A percentile compares a stretch with the other conserved stretches of the same genome.
These are phyloP conservation scores for Fusarium beomiforme DNA, from an alignment of 2,329 filamentous ascomycete species.

Conservation along the genomic window DNA sequence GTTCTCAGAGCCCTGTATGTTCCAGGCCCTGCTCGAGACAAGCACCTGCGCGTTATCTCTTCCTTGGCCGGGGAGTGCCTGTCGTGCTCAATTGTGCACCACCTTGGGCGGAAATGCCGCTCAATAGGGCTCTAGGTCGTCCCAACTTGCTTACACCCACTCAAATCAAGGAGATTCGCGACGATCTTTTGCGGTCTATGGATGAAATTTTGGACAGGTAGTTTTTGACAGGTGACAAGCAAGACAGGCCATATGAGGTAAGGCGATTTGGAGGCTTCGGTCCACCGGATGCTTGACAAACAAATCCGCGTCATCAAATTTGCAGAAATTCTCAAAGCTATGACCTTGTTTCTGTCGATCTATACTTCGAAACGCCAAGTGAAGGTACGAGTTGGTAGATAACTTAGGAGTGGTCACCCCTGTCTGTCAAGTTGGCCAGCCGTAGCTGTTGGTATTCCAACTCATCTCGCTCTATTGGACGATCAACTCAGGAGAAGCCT, in stretches of 20 bases:
- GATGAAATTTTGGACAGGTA: background rate
- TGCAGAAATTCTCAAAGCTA: background rate
- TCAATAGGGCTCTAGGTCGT: background rate
- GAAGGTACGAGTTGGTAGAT: background rate
- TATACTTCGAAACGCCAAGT: background rate
- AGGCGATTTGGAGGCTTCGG: background rate
- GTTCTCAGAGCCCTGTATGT: background rate
- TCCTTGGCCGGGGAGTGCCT: background rate
- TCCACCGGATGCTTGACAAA: background rate
- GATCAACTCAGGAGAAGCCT: background rate
- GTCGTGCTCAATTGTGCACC: background rate
- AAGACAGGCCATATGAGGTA: background rate
- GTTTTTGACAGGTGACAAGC: background rate
- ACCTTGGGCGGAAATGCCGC: background rate
- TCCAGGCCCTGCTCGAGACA: background rate
- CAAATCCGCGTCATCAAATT: background rate
- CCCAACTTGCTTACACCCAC: background rate
- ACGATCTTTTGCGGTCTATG: slow-evolving; percentile 17
- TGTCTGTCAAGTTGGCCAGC: background rate
- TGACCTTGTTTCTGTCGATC: background rate
- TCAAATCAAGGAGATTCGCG: background rate
- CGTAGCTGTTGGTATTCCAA: slow-evolving; percentile 3
- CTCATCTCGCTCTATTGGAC: slow-evolving; percentile 28
- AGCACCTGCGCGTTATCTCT: background rate
- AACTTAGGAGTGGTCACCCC: background rate